Base-by-base conservation (phyloP, 1,139 yeast species). In the Keqinozyma sinolaborantium region DNA sequence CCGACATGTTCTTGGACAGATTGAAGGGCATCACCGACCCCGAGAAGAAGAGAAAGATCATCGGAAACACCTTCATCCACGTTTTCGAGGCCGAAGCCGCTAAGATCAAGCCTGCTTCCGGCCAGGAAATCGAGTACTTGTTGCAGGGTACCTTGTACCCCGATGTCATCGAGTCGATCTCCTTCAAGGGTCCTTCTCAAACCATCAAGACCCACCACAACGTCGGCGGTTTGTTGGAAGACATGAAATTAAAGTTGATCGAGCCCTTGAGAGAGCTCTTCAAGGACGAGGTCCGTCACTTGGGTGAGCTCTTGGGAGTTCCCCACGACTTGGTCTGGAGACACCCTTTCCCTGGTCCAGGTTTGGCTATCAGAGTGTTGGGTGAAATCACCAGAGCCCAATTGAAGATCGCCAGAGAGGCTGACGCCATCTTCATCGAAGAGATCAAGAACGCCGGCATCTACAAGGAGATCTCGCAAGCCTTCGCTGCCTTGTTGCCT, bases 291-390 rank as follows among this genome's bases (percentile, higher is more conserved):
- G 98, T 92, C 38, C 90, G 99, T 67, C 85, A 81, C 52, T 73
- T 92, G 51, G 99, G 99, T 63, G 87, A 87, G 67, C 69, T 94
- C 35, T 70, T 92, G 70, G 97, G 96, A 33, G 94, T 92, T 51
- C 95, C 97, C 29, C 94, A 87, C 56, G 98, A 92, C 50, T 77
- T 92, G 51, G 97, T 92, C 47, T 90, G 98, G 97, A 86, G 99
- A 76, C 99, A 92, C 59, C 99, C 99, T 38, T 92, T 92, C 95
- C 99, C 99, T 53, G 99, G 99, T 58, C 99, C 99, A 59, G 99
- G 99, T 70, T 85, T 92, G 57, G 98, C 97, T 48, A 94, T 92
- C 59, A 83, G 99, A 69, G 95, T 92, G 37, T 73, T 92, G 37
- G 99, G 99, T 49, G 97, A 90, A 68, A 97, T 92, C 44, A 86